Percentiles rank a stretch among this genome's conserved stretches.
Evolutionary conservation across 139 green algal genomes (phyloP).

Genomic region (Chlamydomonas schloesseri): DNA sequence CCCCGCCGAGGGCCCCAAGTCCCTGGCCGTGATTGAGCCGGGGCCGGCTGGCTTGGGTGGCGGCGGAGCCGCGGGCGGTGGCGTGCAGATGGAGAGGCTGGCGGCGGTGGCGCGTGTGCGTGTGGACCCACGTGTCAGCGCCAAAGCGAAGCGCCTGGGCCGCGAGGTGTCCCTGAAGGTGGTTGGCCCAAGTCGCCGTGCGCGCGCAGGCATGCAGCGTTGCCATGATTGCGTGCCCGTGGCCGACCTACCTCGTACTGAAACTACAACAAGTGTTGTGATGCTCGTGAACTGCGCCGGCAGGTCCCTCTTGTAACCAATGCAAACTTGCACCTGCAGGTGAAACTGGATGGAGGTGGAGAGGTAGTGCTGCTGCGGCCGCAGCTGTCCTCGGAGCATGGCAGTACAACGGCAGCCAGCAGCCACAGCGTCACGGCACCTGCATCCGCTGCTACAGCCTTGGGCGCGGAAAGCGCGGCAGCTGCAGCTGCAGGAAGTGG

Average conservation of each 20-base stretch:
- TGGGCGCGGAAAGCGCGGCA: too few species aligned
- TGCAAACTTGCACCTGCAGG: not conserved
- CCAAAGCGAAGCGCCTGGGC: slow-evolving; percentile 50
- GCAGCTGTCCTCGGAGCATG: not conserved
- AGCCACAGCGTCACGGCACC: too few species aligned
- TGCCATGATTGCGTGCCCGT: too few species aligned
- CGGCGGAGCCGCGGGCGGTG: too few species aligned
- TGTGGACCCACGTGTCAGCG: slow-evolving; percentile 9
- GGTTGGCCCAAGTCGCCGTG: too few species aligned
- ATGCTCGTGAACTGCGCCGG: too few species aligned
- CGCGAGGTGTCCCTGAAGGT: slow-evolving; percentile 51
- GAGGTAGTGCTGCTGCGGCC: slow-evolving; percentile 10
- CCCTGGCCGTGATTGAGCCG: not conserved
- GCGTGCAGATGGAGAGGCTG: not conserved
- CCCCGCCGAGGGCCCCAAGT: slow-evolving; percentile 46
- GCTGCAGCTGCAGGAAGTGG: too few species aligned
- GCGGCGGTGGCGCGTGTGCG: not conserved
- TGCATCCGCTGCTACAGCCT: not conserved
- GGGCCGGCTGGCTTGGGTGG: not conserved
- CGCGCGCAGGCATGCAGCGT: too few species aligned
- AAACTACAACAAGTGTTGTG: too few species aligned
- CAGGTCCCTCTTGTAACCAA: not conserved
- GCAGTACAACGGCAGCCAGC: not conserved
- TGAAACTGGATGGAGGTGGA: slow-evolving; percentile 22
- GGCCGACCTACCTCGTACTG: too few species aligned